phyloP scores from a whole-genome alignment of 495 filamentous ascomycete species.

The Darksidea phi region DNA sequence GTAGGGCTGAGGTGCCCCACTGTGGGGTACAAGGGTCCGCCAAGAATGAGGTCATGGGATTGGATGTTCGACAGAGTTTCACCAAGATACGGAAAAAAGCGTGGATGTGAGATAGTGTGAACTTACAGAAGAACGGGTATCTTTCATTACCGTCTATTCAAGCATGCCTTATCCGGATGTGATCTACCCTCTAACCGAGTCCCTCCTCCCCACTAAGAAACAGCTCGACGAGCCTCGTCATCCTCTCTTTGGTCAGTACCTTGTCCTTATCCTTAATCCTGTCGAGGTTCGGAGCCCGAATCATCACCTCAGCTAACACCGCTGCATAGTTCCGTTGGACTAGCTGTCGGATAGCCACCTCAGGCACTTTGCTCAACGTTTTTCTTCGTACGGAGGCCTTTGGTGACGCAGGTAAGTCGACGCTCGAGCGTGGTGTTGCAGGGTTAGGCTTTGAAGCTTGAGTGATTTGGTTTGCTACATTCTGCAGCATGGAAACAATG shows the following conservation, averaged over 20 bases:
- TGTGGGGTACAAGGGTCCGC: neutral
- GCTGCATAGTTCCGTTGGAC: constrained; percentile 35
- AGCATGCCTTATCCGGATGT: neutral
- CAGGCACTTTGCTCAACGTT: constrained; percentile 35
- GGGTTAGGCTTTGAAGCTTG: constrained; percentile 26
- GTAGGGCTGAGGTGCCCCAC: neutral
- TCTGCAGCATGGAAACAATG: constrained; percentile 69
- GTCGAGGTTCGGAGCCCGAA: constrained; percentile 11
- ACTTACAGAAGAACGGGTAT: neutral
- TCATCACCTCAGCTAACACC: constrained; percentile 34
- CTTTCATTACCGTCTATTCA: neutral
- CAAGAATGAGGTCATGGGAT: neutral
- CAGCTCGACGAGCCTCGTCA: constrained; percentile 32
- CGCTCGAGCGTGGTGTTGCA: constrained; percentile 26
- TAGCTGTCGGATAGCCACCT: constrained; percentile 36
- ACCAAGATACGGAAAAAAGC: too few relatives aligned
- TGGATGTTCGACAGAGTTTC: too few relatives aligned
- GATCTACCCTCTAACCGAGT: constrained; percentile 3
- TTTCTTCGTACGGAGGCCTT: constrained; percentile 27
- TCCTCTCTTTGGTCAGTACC: constrained; percentile 28
- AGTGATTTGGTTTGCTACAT: constrained; percentile 36
- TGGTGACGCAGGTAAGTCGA: constrained; percentile 33
- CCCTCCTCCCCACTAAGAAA: constrained; percentile 23
- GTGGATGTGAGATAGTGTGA: too few relatives aligned
- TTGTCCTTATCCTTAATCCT: constrained; percentile 34